Base-by-base conservation (phyloP, 73 alveolate genomes). In the Uronychia binucleata region DNA sequence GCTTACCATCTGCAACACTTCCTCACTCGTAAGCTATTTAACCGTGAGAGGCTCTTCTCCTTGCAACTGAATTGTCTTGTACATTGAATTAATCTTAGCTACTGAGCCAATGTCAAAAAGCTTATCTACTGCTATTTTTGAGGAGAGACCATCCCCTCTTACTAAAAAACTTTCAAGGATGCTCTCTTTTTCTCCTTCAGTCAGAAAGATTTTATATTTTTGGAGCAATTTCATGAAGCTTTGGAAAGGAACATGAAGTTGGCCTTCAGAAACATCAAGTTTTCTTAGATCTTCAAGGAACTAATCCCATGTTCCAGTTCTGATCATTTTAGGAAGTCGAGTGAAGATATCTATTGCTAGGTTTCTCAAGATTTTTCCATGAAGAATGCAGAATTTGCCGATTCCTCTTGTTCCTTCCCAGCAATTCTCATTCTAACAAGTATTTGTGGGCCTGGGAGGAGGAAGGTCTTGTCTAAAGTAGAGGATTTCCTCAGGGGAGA, bases 351-450 rank as follows among this genome's bases (percentile, higher is more conserved):
- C 30, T 30, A 77, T 76, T 0, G 91, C 88, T 57, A 77, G 76
- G 74, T 34, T 79, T 76, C 46, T 82, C 27, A 88, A 27, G 27
- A 88, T 82, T 57, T 86, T 88, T 77, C 80, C 46, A 82, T 88
- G 94, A 0, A 88, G 85, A 57, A 59, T 82, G 75, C 94, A 88
- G 75, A 59, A 88, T 83, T 88, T 76, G 0, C 94, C 94, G 88
- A 88, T 88, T 31, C 94, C 94, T 74, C 79, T 88, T 0, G 94
- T 88, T 30, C 31, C 74, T 59, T 88, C 88, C 94, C 94, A 88
- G 74, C 94, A 88, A 34, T 88, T 75, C 30, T 87, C 88, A 28
- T 27, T 74, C 34, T 82, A 67, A 33, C 94, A 88, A 19, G 87
- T 75, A 29, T 77, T 46, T 11, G 67, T 75, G 28, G 31, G 14